Evolutionary conservation across 2,329 filamentous ascomycete genomes (phyloP), one percentile per base, ranked within the genome.

Genomic region (Graphilbum sp.): DNA sequence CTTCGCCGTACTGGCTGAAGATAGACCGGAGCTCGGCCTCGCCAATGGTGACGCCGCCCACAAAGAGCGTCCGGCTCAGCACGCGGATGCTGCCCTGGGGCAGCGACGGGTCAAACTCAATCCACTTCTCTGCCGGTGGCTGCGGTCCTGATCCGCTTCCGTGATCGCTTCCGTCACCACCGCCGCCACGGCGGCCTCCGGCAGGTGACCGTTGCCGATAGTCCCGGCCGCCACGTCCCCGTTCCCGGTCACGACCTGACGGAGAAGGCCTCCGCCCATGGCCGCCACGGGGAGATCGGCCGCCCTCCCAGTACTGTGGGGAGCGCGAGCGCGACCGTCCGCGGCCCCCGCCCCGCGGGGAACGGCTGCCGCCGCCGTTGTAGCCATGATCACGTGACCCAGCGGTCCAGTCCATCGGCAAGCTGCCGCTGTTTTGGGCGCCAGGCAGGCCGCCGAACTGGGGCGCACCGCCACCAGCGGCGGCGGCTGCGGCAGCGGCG

Each of bases 41-140:
- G 7, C 81, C 77, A 41, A 74, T 79, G 69, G 79, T 92, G 45
- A 95, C 90, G 53, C 90, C 90, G 46, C 90, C 90, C 50, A 98
- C 87, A 55, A 98, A 98, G 12, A 98, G 70, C 13, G 90, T 98
- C 50, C 90, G 77, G 59, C 88, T 96, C 42, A 92, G 66, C 21
- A 98, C 90, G 67, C 87, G 90, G 60, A 98, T 95, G 50, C 73
- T 71, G 43, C 82, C 80, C 44, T 71, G 65, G 3, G 81, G 78
- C 43, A 98, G 66, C 8, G 60, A 72, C 38, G 69, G 63, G 56
- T 98, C 90, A 59, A 73, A 81, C 35, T 87, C 79, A 42, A 95
- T 66, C 67, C 76, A 84, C 59, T 92, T 94, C 34, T 59, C 49
- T 55, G 53, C 32, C 20, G 42, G 38, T 25, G 45, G 45, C 30